Conservation (phyloP, 2,329 filamentous ascomycete species). For the Macrophomina tecta region DNA sequence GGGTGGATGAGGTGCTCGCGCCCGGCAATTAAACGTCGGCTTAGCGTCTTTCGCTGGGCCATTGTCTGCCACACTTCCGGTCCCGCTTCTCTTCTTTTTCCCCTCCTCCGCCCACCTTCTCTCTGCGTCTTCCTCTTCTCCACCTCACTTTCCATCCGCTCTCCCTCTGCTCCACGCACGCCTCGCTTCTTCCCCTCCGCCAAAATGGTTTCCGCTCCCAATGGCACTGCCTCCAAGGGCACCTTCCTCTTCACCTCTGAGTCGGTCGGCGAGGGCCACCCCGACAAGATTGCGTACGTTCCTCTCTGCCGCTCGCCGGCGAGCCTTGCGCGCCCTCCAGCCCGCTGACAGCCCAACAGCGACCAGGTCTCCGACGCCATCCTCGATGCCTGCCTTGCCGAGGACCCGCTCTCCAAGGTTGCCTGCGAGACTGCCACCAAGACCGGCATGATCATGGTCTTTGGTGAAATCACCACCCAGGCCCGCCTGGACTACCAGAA, state of each 20-base stretch:
- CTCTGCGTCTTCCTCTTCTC: constrained; percentile 32
- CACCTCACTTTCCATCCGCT: constrained; percentile 24
- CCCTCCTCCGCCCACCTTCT: constrained; percentile 34
- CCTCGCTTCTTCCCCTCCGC: constrained; percentile 2
- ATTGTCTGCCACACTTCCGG: constrained; percentile 29
- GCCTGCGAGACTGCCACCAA: constrained; percentile 99
- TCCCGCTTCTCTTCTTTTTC: constrained; percentile 33
- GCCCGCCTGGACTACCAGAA: constrained; percentile 97
- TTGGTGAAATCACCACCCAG: constrained; percentile 91
- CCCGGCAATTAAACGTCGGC: constrained; percentile 25
- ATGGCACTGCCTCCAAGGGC: constrained; percentile 34
- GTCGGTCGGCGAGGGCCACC: constrained; percentile 67
- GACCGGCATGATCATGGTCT: constrained; percentile 96
- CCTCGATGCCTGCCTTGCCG: constrained; percentile 93
- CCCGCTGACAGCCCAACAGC: constrained; percentile 43
- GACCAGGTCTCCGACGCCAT: constrained; percentile 99
- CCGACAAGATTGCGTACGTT: constrained; percentile 85
- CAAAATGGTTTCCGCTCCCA: constrained; percentile 26
- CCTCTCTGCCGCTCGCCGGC: not conserved
- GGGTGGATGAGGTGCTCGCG: constrained; percentile 25
- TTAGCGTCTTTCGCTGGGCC: constrained; percentile 11
- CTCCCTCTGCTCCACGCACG: not conserved
- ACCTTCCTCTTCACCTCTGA: constrained; percentile 59
- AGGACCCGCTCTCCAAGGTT: constrained; percentile 97
- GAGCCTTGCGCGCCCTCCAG: not conserved